Evolutionary conservation across 2,329 filamentous ascomycete genomes (phyloP).

Genomic region (Fusarium humuli): DNA sequence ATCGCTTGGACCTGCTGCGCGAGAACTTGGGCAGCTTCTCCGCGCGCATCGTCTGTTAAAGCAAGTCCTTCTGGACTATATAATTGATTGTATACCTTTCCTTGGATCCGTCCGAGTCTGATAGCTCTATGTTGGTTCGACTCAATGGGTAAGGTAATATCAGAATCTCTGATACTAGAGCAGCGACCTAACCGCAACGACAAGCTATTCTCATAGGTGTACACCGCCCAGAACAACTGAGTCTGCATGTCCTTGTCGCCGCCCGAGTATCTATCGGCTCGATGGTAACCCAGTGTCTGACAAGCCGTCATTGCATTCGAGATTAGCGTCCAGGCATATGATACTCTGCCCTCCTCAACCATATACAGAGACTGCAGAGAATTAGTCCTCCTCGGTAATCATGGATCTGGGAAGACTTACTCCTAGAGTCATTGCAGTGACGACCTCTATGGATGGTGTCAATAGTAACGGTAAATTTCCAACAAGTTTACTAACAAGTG

Average conservation of each 20-base stretch:
- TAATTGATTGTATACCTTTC: slow-evolving; percentile 50
- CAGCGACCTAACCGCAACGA: slow-evolving; percentile 52
- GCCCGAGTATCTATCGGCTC: neutral
- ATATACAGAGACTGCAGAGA: slow-evolving; percentile 46
- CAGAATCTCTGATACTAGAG: slow-evolving; percentile 50
- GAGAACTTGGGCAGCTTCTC: neutral
- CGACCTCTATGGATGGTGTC: slow-evolving; percentile 48
- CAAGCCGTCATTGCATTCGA: slow-evolving; percentile 51
- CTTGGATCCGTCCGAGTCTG: slow-evolving; percentile 46
- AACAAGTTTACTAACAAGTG: slow-evolving; percentile 46
- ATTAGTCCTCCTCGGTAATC: rapidly evolving
- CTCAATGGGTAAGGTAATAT: slow-evolving; percentile 45
- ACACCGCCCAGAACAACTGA: slow-evolving; percentile 53
- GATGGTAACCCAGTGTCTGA: slow-evolving; percentile 51
- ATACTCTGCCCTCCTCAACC: slow-evolving; percentile 50
- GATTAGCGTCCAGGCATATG: slow-evolving; percentile 52
- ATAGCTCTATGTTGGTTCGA: slow-evolving; percentile 29
- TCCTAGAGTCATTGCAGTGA: slow-evolving; percentile 52
- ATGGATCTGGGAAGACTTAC: slow-evolving; percentile 31
- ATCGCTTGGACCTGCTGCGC: slow-evolving; percentile 19
- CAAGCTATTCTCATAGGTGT: slow-evolving; percentile 52
- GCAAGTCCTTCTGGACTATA: slow-evolving; percentile 45
- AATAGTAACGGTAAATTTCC: slow-evolving; percentile 48
- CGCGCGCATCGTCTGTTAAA: neutral
- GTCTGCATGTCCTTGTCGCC: neutral